phyloP scores from a whole-genome alignment of 495 filamentous ascomycete species.

The Thermothielavioides terrestris region DNA sequence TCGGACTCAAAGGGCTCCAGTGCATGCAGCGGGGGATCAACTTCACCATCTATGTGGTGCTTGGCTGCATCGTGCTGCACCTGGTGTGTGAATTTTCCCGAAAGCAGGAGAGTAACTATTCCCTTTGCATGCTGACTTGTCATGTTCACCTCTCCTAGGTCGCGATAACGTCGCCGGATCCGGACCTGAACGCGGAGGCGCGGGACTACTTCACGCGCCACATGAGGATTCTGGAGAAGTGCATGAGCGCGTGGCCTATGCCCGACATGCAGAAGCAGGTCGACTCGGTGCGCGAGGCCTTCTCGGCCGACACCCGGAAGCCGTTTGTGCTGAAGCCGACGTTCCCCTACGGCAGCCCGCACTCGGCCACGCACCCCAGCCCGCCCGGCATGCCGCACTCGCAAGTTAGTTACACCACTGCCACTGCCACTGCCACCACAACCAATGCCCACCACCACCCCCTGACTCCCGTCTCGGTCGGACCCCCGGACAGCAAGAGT shows the following conservation, averaged over 20 bases:
- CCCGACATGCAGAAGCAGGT: conserved; percentile 89
- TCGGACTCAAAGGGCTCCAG: conserved; percentile 70
- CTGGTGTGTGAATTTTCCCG: conserved; percentile 51
- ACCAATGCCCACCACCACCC: conserved; percentile 69
- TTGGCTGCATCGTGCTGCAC: conserved; percentile 93
- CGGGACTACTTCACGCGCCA: conserved; percentile 88
- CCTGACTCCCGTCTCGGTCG: conserved; percentile 72
- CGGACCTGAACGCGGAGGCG: conserved; percentile 75
- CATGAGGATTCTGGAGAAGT: conserved; percentile 89
- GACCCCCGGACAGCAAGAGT: conserved; percentile 66
- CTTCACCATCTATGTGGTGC: conserved; percentile 85
- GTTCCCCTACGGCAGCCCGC: conserved; percentile 83
- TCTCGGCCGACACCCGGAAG: conserved; percentile 77
- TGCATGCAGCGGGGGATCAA: conserved; percentile 95
- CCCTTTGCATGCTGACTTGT: background rate
- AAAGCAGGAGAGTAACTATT: background rate
- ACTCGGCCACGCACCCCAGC: conserved; percentile 49
- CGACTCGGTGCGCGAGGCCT: conserved; percentile 81
- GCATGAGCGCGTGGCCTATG: conserved; percentile 78
- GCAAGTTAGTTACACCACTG: conserved; percentile 66
- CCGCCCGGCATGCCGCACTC: conserved; percentile 53
- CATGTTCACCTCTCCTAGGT: conserved; percentile 45
- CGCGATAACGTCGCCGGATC: conserved; percentile 88
- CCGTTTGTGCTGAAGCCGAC: conserved; percentile 82
- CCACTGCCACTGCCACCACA: too few species aligned